Evolutionary conservation across 2,329 filamentous ascomycete genomes (phyloP), one percentile per base, ranked within the genome.

Genomic region (Exophiala spinifera): DNA sequence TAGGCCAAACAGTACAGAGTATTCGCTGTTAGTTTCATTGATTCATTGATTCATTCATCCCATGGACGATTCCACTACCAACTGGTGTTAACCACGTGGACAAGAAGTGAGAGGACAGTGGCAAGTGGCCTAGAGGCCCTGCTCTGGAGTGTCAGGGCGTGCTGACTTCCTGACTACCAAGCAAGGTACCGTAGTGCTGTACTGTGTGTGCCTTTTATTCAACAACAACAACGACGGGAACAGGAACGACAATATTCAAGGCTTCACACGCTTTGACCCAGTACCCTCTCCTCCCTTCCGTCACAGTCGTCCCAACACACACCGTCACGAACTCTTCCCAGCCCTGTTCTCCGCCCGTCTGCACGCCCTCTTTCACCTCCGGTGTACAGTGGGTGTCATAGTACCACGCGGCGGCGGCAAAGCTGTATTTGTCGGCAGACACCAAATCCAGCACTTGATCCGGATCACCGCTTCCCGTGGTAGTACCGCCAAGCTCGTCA

Each of bases 341-440:
- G 0, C 80, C 82, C 0, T 66, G 69, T 62, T 76, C 63, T 0
- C 72, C 74, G 0, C 76, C 79, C n/a, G 64, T 64, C 49, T 72
- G 70, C 49, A 86, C 65, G 2, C 68, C 73, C 2, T 64, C 37
- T 49, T 76, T 69, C 21, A 80, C 71, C n/a, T 63, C 67, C 0
- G 64, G 62, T 1, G 61, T 65, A 65, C 84, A 87, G 65, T 84
- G 73, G 0, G 74, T 79, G 11, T 67, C 76, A 46, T 85, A 65
- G 64, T 80, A 87, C 84, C 84, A 87, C 6, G 81, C 79, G 2
- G 77, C 84, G 13, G 75, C 79, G 0, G 74, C 83, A 65, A 85
- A 86, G 48, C 77, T 76, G 55, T 77, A 78, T 19, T 75, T 67
- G 47, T 78, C 75, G 0, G 66, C 64, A 36, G 78, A 72, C 15